Evolutionary conservation across 1,139 yeast species (phyloP), one percentile per base, ranked within the genome.

Genomic region (Torulaspora pretoriensis): DNA sequence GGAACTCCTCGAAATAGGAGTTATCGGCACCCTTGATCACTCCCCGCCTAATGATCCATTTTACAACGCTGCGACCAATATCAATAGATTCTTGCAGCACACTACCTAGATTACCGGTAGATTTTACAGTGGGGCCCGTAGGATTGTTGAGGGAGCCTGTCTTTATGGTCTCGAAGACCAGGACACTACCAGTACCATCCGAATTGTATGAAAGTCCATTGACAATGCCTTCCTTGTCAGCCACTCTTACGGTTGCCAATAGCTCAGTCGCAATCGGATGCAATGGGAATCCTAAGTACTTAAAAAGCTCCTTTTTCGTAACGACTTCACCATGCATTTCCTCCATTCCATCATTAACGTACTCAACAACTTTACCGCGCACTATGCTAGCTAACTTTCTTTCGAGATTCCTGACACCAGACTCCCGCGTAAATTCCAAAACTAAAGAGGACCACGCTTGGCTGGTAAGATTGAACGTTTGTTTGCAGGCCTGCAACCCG

Each of bases 181-280:
- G 70, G 1, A 86, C 80, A 1, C 95, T 84, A 0, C 97, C 97
- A 12, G 86, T 80, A 1, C 96, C 97, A 56, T 86, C 87, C 1
- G 90, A 81, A 68, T 85, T 87, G 63, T 88, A 89, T 1, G 96
- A 88, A 45, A 89, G 70, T 0, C 97, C 97, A 63, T 88, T 87
- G n/a, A 88, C 96, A 9, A 87, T 78, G 1, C 97, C 97, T 52
- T 73, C 74, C 23, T 72, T 70, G 29, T 67, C 68, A 57, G 68
- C 77, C 53, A 47, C 60, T 56, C 48, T 53, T 30, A 54, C 68
- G 44, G 50, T 46, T 5, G 51, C 48, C 8, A 63, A 39, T 17
- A 65, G 35, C 17, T 64, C 67, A 27, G 54, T 57, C 12, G 66
- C 59, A 9, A 68, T 57, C 24, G 71, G 63, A 57, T 71, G 65